Evolutionary conservation across 2,329 filamentous ascomycete species (phyloP), one percentile per base, ranked within the genome.

Genomic region (Neonectria coccinea): DNA sequence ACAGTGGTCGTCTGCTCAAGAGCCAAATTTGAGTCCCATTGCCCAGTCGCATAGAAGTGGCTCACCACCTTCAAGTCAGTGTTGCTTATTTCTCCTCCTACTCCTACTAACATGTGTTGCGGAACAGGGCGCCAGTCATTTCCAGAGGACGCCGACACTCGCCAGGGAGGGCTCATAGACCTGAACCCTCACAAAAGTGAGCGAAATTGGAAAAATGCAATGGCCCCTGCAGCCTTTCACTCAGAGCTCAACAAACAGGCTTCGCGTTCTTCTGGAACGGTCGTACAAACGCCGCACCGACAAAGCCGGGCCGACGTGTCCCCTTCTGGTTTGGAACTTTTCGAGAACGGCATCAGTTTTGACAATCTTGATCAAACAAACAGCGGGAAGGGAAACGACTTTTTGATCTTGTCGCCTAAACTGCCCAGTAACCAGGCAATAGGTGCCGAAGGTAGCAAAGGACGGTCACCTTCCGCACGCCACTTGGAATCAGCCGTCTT

Each of bases 1-100:
- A 20, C 81, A 84, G 59, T 88, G 85, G 85, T 85, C 83, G 5
- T 86, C 84, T 4, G 80, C 80, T 1, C 81, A 81, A 25, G 83
- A 85, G 63, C 84, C 85, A 11, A 76, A 77, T 8, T 70, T 87
- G 50, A 86, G 82, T 55, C 83, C 84, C 12, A 85, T 86, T 56
- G 74, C 79, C 20, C 81, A 85, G 71, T 85, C 83, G 66, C 58
- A 70, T 31, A 64, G 73, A 66, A 74, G 70, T 33, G 45, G 27
- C 39, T 74, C 73, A 22, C 64, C 66, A 2, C 57, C 69, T 2
- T 63, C 67, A 41, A 74, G 74, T 59, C 55, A 75, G 75, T 66
- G 69, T 73, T 66, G 54, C 16, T 44, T 25, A 25, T 65, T 33
- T 36, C 31, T n/a, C 29, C n/a, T 12, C 54, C 9, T 27, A 20